A percentile compares a stretch with the other conserved stretches of the same genome.
Evolutionary conservation across 2,329 filamentous ascomycete species (phyloP).

Genomic region (Fusarium oxysporum): DNA sequence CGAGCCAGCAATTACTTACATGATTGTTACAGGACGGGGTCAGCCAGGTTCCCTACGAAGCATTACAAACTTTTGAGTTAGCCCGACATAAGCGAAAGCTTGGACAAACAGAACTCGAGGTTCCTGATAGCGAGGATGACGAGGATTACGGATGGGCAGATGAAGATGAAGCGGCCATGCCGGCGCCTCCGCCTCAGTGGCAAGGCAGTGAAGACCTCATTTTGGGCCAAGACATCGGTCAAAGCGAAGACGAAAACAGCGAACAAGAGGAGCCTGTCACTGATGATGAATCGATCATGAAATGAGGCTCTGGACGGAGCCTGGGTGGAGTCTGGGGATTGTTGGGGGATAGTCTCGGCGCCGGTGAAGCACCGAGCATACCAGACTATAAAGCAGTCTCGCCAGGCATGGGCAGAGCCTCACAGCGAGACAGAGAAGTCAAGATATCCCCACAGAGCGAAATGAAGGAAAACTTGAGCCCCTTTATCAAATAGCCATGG

Average conservation of each 20-base stretch:
- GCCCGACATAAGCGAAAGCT: constrained; percentile 72
- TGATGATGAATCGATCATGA: constrained; percentile 37
- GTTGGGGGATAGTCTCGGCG: constrained; percentile 38
- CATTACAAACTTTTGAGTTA: constrained; percentile 50
- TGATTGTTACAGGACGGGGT: constrained; percentile 56
- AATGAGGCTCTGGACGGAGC: constrained; percentile 37
- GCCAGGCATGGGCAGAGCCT: constrained; percentile 34
- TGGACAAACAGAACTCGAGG: constrained; percentile 67
- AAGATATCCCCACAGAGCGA: constrained; percentile 27
- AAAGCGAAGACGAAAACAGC: constrained; percentile 51
- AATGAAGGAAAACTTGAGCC: constrained; percentile 38
- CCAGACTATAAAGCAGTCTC: constrained; percentile 26
- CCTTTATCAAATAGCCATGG: constrained; percentile 39
- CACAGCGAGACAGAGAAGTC: constrained; percentile 13
- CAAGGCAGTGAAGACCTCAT: constrained; percentile 75
- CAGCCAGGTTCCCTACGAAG: constrained; percentile 55
- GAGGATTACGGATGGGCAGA: constrained; percentile 81
- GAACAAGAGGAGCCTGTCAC: constrained; percentile 37
- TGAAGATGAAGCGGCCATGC: constrained; percentile 71
- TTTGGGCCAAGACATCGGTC: constrained; percentile 60
- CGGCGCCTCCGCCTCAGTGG: constrained; percentile 72
- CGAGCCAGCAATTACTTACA: constrained; percentile 39
- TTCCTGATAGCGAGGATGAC: constrained; percentile 72
- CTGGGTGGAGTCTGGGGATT: constrained; percentile 37
- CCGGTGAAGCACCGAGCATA: constrained; percentile 49